Evolutionary conservation across 805 yeast species (phyloP).

Genomic region (Candida berthetii): DNA sequence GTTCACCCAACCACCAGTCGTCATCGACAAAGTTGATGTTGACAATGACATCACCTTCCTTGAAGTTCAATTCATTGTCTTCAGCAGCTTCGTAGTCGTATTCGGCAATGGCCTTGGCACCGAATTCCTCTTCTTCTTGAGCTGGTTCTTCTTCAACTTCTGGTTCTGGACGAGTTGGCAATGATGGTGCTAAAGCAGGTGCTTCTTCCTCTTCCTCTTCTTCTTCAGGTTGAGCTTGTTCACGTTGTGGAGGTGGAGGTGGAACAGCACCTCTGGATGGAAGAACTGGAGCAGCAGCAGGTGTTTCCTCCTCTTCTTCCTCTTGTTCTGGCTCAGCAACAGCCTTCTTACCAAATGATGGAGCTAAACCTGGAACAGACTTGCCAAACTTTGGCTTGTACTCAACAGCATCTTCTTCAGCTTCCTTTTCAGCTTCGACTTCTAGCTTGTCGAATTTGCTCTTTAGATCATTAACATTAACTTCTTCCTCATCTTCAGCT

Average conservation of each 20-base stretch:
- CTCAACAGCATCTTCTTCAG: conserved; percentile 14
- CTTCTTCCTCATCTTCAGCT: conserved; percentile 20
- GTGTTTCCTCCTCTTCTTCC: conserved; percentile 15
- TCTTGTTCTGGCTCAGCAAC: conserved; percentile 20
- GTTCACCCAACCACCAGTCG: conserved; percentile 95
- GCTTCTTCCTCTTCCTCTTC: conserved; percentile 14
- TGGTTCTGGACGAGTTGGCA: conserved; percentile 19
- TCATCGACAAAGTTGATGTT: conserved; percentile 88
- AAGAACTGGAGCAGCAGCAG: conserved; percentile 20
- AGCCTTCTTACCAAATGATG: conserved; percentile 13
- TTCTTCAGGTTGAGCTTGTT: conserved; percentile 6
- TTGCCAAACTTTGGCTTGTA: conserved; percentile 5
- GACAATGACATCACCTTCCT: conserved; percentile 74
- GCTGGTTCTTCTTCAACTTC: conserved; percentile 13
- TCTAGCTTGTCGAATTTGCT: conserved; percentile 29
- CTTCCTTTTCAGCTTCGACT: conserved; percentile 15
- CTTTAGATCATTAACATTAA: conserved; percentile 27
- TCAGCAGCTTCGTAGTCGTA: conserved; percentile 91
- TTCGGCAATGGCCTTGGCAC: conserved; percentile 63
- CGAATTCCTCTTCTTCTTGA: conserved; percentile 15
- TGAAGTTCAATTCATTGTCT: conserved; percentile 83
- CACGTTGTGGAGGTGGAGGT: conserved; percentile 18
- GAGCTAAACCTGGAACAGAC: conserved; percentile 6
- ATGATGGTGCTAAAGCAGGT: conserved; percentile 20
- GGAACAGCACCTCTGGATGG: conserved; percentile 15